Evolutionary conservation across 306 rosid species (phyloP).

Genomic region (Rosa chinensis): DNA sequence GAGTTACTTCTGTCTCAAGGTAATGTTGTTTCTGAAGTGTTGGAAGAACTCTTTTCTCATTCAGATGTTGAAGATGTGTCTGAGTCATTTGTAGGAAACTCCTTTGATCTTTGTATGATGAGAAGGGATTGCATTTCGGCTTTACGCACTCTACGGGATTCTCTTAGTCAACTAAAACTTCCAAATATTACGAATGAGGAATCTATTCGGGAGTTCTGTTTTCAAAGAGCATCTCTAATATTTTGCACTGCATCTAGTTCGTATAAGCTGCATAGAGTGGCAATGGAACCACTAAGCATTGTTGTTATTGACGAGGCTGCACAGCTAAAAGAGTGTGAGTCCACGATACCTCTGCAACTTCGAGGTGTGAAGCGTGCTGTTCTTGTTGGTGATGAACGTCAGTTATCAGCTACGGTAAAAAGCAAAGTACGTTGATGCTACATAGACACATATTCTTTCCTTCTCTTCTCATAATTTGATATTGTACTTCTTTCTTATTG

Average conservation of each 20-base stretch:
- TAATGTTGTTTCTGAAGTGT: constrained; percentile 25
- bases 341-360: constrained; percentile 63
- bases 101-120: constrained; percentile 20
- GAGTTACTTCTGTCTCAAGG: constrained; percentile 38
- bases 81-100: constrained; percentile 2
- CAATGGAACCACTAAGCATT: constrained; percentile 41
- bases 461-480: not conserved
- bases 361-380: constrained; percentile 50
- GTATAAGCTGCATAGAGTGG: constrained; percentile 43
- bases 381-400: constrained; percentile 80
- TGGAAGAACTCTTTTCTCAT: constrained; percentile 47
- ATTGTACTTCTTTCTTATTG: not conserved
- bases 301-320: constrained; percentile 86
- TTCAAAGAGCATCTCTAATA: constrained; percentile 54
- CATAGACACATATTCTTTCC: not conserved
- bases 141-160: constrained; percentile 38
- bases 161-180: constrained; percentile 42
- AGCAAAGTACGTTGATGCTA: constrained; percentile 48
- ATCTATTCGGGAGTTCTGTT: constrained; percentile 46
- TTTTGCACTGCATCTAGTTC: constrained; percentile 76
- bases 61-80: constrained; percentile 20
- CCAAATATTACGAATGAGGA: constrained; percentile 31
- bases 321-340: constrained; percentile 75
- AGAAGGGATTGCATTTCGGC: constrained; percentile 46
- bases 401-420: constrained; percentile 65